Evolutionary conservation across 768 basidiomycete species (phyloP).

Genomic region (Imleria badia): DNA sequence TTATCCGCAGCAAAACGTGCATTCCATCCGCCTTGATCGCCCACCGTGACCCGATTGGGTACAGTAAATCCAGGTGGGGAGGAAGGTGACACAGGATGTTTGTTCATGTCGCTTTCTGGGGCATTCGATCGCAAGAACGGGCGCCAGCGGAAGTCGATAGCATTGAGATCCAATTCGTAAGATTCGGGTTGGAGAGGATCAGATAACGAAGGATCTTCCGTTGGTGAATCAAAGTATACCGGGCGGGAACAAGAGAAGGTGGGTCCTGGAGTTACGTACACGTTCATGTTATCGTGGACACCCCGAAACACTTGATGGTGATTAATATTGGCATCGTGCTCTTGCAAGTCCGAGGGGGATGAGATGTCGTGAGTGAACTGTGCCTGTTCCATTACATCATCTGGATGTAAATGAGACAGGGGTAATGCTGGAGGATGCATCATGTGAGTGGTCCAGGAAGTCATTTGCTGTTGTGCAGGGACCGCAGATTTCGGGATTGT

Average conservation of each 20-base stretch:
- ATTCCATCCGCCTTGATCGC: slow-evolving; percentile 19
- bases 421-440: slow-evolving; percentile 9
- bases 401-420: slow-evolving; percentile 18
- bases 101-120: slow-evolving; percentile 4
- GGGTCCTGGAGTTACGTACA: slow-evolving; percentile 54
- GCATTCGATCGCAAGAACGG: slow-evolving; percentile 41
- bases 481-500: slow-evolving; percentile 2
- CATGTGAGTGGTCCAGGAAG: slow-evolving; percentile 7
- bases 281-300: slow-evolving; percentile 7
- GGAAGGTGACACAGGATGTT: background rate
- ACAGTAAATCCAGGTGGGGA: background rate
- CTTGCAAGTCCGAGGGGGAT: slow-evolving; percentile 17
- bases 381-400: slow-evolving; percentile 5
- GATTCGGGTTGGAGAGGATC: slow-evolving; percentile 37
- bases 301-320: slow-evolving; percentile 1
- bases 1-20: slow-evolving; percentile 13
- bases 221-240: slow-evolving; percentile 52
- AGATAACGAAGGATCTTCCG: slow-evolving; percentile 46
- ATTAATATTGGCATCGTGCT: background rate
- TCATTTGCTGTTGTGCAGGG: slow-evolving; percentile 8
- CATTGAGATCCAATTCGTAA: slow-evolving; percentile 39
- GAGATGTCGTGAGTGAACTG: slow-evolving; percentile 1
- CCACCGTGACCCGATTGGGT: slow-evolving; percentile 1
- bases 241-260: slow-evolving; percentile 30
- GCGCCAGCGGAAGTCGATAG: slow-evolving; percentile 56